phyloP scores from a whole-genome alignment of 83 land plant genomes.

The Thuja plicata region DNA sequence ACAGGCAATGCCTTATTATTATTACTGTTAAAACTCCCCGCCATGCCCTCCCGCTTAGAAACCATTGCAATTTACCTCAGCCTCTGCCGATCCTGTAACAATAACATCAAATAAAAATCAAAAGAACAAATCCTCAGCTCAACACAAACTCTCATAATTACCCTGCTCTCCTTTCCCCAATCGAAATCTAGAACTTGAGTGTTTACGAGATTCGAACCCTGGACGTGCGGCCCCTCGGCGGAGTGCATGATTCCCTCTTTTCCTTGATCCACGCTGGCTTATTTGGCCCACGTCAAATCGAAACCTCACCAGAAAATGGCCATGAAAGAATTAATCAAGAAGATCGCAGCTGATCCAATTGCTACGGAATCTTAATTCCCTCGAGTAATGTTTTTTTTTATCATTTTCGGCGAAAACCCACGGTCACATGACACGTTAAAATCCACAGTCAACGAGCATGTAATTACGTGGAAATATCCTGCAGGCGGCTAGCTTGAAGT shows the following conservation, averaged over 20 bases:
- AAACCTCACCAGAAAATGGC: neutral
- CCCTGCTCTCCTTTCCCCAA: neutral
- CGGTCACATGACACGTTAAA: neutral
- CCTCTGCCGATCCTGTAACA: neutral
- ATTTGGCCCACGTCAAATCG: neutral
- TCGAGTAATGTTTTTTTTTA: neutral
- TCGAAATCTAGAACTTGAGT: neutral
- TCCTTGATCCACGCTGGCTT: constrained; percentile 5
- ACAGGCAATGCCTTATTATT: constrained; percentile 34
- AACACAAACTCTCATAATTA: neutral
- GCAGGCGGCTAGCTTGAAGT: too few relatives aligned
- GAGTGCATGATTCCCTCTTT: neutral
- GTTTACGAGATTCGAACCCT: neutral
- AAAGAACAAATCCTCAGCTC: neutral
- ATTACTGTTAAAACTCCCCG: neutral
- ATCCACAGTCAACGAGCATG: too few relatives aligned
- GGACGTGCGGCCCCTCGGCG: neutral
- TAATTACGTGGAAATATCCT: too few relatives aligned
- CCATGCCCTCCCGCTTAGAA: neutral
- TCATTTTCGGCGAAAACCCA: neutral
- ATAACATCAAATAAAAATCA: neutral
- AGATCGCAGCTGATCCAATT: neutral
- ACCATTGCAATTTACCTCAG: neutral
- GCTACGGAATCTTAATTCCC: neutral
- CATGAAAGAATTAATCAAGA: neutral